These are phyloP conservation scores for Fraxinus anomala DNA, from an alignment of 257 asterid genomes.

Conservation along the genomic window DNA sequence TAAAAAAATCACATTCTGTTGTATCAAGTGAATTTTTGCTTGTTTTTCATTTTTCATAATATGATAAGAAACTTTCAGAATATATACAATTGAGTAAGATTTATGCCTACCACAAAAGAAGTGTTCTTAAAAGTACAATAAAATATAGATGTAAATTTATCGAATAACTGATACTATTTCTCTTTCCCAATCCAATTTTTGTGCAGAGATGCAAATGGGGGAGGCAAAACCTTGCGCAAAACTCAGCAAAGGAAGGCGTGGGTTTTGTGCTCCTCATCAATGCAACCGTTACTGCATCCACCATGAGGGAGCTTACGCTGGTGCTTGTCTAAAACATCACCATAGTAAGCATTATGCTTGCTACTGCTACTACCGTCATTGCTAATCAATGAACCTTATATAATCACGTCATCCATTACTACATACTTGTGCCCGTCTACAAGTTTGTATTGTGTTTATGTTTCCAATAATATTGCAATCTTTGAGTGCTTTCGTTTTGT, in stretches of 20 bases:
- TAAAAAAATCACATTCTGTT: too few relatives aligned
- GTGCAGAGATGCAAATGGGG: slow-evolving; percentile 7
- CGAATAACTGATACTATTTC: neutral
- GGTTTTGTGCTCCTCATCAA: slow-evolving; percentile 5
- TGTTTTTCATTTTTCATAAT: neutral
- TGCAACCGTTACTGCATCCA: slow-evolving; percentile 19
- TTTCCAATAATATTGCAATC: neutral
- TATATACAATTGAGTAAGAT: too few relatives aligned
- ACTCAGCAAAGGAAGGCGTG: slow-evolving; percentile 21
- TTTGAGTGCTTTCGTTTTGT: too few relatives aligned
- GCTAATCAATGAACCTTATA: neutral
- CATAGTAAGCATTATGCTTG: slow-evolving; percentile 1
- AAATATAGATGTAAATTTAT: too few relatives aligned
- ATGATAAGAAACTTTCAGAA: neutral
- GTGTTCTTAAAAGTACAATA: too few relatives aligned
- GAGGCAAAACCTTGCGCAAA: slow-evolving; percentile 12
- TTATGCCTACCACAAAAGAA: too few relatives aligned
- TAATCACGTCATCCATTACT: too few relatives aligned
- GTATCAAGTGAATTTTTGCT: too few relatives aligned
- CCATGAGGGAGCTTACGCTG: neutral
- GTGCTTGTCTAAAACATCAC: slow-evolving; percentile 11
- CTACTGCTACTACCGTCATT: slow-evolving; percentile 20
- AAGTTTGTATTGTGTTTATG: neutral
- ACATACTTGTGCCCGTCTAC: neutral
- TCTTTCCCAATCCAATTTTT: neutral